Percentiles rank a stretch among this genome's conserved stretches.
These are phyloP conservation scores for Endocalyx cinctus DNA, from an alignment of 2,329 filamentous ascomycete species.

Conservation along the genomic window DNA sequence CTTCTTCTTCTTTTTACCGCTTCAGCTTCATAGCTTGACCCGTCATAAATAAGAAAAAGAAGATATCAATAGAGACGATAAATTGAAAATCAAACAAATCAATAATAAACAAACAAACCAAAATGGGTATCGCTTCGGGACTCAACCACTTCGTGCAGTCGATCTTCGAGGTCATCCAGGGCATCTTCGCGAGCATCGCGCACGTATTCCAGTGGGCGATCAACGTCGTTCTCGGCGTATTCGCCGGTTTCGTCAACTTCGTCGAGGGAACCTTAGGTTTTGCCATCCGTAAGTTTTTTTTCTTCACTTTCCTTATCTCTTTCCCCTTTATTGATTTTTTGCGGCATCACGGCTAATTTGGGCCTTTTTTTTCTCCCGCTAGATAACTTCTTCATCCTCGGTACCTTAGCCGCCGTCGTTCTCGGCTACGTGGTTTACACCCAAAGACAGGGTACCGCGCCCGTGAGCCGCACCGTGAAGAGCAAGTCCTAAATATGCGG, in stretches of 20 bases:
- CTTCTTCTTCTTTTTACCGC: too few relatives aligned
- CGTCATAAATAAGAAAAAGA: too few relatives aligned
- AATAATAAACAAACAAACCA: constrained; percentile 2
- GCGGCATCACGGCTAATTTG: too few relatives aligned
- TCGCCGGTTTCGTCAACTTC: constrained; percentile 19
- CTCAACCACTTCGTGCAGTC: constrained; percentile 23
- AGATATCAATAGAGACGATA: too few relatives aligned
- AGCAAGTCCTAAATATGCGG: constrained; percentile 10
- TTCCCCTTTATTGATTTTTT: background rate
- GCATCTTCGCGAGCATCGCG: constrained; percentile 16
- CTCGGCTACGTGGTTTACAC: constrained; percentile 24
- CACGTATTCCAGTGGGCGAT: constrained; percentile 19
- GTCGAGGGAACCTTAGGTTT: constrained; percentile 28
- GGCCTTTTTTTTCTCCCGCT: background rate
- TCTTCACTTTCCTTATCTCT: background rate
- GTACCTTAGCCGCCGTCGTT: constrained; percentile 23
- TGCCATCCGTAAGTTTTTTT: constrained; percentile 22
- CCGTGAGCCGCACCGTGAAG: constrained; percentile 20
- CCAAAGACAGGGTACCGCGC: constrained; percentile 22
- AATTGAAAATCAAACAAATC: background rate
- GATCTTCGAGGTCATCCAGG: constrained; percentile 19
- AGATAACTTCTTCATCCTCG: constrained; percentile 30
- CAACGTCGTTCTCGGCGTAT: constrained; percentile 16
- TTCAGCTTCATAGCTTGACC: too few relatives aligned
- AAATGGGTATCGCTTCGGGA: constrained; percentile 26